A percentile compares a stretch with the other conserved stretches of the same genome.
Conservation (phyloP, 306 rosid genomes). For the Prunus dulcis region DNA sequence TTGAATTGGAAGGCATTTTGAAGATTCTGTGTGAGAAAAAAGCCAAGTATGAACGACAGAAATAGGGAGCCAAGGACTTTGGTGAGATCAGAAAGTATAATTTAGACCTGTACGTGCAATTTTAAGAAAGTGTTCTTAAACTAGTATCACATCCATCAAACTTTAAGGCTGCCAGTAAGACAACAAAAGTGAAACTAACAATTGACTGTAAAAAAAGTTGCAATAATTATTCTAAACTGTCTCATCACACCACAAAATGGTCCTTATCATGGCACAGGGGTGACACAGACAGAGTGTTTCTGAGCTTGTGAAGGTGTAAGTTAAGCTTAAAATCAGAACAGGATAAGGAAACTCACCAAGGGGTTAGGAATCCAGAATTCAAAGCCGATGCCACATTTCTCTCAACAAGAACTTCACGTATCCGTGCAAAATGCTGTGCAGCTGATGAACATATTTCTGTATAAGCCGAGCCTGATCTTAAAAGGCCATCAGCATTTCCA, state of each 20-base stretch:
- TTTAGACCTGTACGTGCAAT: not conserved
- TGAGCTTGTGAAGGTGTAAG: not conserved
- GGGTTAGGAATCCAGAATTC: conserved; percentile 91
- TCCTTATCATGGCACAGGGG: too few species aligned
- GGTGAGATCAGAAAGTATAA: not conserved
- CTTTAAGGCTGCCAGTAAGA: not conserved
- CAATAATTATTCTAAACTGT: not conserved
- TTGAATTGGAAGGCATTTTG: not conserved
- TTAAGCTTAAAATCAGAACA: not conserved
- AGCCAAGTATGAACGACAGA: not conserved
- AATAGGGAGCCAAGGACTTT: too few species aligned
- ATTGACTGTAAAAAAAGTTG: not conserved
- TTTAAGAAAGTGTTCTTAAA: not conserved
- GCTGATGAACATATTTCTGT: conserved; percentile 76
- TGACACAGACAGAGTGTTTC: too few species aligned
- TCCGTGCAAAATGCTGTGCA: conserved; percentile 78
- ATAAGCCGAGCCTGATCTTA: conserved; percentile 66
- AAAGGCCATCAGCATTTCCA: conserved; percentile 51
- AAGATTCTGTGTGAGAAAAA: not conserved
- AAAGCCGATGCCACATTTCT: conserved; percentile 78
- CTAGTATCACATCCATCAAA: too few species aligned
- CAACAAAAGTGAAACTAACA: too few species aligned
- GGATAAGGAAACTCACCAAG: conserved; percentile 60
- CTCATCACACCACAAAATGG: too few species aligned
- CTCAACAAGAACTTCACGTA: conserved; percentile 90